Conservation (phyloP, 257 asterid genomes). For the Gardenia jasminoides region DNA sequence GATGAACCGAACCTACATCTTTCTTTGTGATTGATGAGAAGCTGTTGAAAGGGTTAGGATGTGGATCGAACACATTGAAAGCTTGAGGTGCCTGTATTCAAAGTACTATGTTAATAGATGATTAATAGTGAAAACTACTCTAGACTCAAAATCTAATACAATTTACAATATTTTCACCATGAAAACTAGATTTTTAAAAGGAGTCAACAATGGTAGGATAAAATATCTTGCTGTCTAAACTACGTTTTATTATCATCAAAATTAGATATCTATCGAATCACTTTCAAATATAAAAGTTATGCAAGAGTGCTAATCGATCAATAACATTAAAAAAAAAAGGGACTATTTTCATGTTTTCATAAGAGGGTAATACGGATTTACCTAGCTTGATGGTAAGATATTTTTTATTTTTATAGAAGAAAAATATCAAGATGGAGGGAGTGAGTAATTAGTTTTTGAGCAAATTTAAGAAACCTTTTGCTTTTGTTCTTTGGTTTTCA, state of each 20-base stretch:
- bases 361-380: background rate
- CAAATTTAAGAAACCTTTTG: conserved; percentile 46
- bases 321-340: background rate
- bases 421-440: too few relatives aligned
- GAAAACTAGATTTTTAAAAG: too few relatives aligned
- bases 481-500: conserved; percentile 43
- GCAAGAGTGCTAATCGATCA: background rate
- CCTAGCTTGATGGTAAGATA: background rate
- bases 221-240: too few relatives aligned
- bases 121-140: background rate
- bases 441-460: background rate
- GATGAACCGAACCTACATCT: conserved; percentile 60
- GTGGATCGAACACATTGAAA: conserved; percentile 76
- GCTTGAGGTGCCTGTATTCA: conserved; percentile 62
- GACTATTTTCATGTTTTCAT: background rate
- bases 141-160: background rate
- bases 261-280: too few relatives aligned
- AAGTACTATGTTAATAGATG: background rate
- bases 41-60: conserved; percentile 40
- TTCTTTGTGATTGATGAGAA: conserved; percentile 52
- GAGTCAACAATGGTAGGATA: too few relatives aligned
- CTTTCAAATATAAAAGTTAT: background rate
- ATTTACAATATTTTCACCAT: background rate
- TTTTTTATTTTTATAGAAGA: background rate
- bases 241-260: too few relatives aligned